Evolutionary conservation across 2,329 filamentous ascomycete species (phyloP).

Genomic region (Sclerotinia minor): DNA sequence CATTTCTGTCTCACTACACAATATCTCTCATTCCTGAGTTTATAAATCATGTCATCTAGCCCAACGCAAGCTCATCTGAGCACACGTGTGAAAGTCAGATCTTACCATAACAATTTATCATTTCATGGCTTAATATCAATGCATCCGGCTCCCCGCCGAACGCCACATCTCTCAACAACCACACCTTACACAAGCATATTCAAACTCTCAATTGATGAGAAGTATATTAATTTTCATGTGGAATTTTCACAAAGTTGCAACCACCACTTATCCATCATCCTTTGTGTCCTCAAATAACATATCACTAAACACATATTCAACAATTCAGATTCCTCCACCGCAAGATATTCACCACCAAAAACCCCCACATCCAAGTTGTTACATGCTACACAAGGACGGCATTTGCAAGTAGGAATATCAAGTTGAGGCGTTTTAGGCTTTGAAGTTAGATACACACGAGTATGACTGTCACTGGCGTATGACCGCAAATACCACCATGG

Average conservation of each 20-base stretch:
- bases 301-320: background rate
- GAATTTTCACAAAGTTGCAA: background rate
- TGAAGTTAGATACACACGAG: background rate
- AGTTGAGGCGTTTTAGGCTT: background rate
- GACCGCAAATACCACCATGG: background rate
- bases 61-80: slow-evolving; percentile 1
- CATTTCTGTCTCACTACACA: slow-evolving; percentile 10
- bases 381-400: slow-evolving; percentile 15
- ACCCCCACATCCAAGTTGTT: background rate
- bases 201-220: background rate
- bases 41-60: background rate
- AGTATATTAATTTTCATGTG: background rate
- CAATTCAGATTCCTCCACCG: background rate
- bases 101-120: background rate
- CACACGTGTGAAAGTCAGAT: slow-evolving; percentile 7
- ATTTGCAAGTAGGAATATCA: background rate
- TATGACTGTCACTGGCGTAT: background rate
- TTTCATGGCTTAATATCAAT: background rate
- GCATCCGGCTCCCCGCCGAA: background rate
- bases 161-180: background rate
- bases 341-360: background rate
- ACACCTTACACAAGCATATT: background rate
- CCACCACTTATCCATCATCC: background rate
- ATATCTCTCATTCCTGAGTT: background rate
- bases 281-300: background rate